These are phyloP conservation scores for Aspergillus sp. DNA, from an alignment of 2,329 filamentous ascomycete genomes.

Conservation along the genomic window DNA sequence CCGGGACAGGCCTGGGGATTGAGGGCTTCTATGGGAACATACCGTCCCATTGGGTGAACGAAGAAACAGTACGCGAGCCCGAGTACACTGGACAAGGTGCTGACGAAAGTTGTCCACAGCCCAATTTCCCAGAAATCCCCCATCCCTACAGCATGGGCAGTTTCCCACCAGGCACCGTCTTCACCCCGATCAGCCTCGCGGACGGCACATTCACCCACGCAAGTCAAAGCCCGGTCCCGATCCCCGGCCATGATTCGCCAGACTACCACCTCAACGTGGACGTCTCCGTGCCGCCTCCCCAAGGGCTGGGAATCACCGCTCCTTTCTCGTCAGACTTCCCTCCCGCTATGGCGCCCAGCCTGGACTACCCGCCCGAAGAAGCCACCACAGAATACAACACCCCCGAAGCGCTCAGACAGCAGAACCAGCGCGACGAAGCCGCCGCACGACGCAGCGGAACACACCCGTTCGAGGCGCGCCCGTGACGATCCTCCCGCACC, in stretches of 20 bases:
- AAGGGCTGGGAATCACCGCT: conserved; percentile 31
- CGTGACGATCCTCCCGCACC: conserved; percentile 31
- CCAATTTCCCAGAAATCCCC: conserved; percentile 17
- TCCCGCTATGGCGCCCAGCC: conserved; percentile 16
- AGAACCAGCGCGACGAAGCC: conserved; percentile 14
- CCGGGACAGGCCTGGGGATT: conserved; percentile 18
- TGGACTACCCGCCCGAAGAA: conserved; percentile 16
- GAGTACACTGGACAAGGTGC: conserved; percentile 3
- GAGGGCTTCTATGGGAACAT: conserved; percentile 20
- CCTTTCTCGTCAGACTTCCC: conserved; percentile 24
- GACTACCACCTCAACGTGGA: conserved; percentile 27
- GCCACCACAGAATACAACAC: conserved; percentile 12
- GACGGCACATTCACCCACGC: conserved; percentile 24
- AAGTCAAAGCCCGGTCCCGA: conserved; percentile 25
- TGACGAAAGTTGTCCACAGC: conserved; percentile 10
- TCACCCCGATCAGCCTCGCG: conserved; percentile 32
- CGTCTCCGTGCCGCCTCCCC: conserved; percentile 17
- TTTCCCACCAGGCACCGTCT: conserved; percentile 19
- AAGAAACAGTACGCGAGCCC: conserved; percentile 26
- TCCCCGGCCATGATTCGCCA: conserved; percentile 28
- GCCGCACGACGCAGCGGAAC: conserved; percentile 14
- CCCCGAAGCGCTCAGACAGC: conserved; percentile 16
- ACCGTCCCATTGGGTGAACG: conserved; percentile 18
- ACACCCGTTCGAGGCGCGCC: conserved; percentile 18
- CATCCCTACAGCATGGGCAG: conserved; percentile 26